Base-by-base conservation (phyloP, 2,329 filamentous ascomycete genomes). In the Corinectria fuckeliana region DNA sequence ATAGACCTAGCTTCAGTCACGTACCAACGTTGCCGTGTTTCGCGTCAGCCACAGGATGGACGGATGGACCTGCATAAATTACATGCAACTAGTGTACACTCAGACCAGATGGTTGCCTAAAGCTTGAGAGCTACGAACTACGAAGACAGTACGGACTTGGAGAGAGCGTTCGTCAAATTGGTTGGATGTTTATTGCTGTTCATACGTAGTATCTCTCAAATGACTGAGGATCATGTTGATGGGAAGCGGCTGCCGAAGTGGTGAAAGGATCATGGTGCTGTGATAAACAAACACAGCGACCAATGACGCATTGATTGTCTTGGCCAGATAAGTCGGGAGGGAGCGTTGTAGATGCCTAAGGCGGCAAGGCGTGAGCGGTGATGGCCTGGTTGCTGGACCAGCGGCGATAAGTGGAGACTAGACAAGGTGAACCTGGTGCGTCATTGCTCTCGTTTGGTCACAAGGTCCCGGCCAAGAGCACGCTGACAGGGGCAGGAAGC, bases 361-460 rank as follows among this genome's bases (percentile, higher is more conserved):
- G 69, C 67, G 65, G 66, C 57, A 69, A 69, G 61, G 69, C 48
- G 55, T 58, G 51, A 36, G 32, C 32, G 7, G 60, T 26, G 20
- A 45, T 50, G 50, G 21, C 23, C 45, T 60, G 64, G 69, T 71
- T 71, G 69, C 69, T 60, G 65, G 58, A 64, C 60, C 63, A 69
- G 54, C 58, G 34, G 30, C 57, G 58, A 65, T n/a, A 61, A 62
- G 68, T 69, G 68, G 68, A 61, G 55, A 50, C 59, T 49, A 50
- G n/a, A 30, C 56, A 58, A 65, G 62, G 55, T 47, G 32, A 60
- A 51, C 49, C 60, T 70, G 65, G 65, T 71, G 69, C 69, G 69
- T 71, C 68, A 71, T 71, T 66, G 64, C 63, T 41, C 57, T 42
- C 58, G 44, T 34, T 55, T 42, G 67, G 68, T 70, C 68, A 70